Conservation (phyloP, 2,329 filamentous ascomycete genomes). For the Penicillium sumatraense region DNA sequence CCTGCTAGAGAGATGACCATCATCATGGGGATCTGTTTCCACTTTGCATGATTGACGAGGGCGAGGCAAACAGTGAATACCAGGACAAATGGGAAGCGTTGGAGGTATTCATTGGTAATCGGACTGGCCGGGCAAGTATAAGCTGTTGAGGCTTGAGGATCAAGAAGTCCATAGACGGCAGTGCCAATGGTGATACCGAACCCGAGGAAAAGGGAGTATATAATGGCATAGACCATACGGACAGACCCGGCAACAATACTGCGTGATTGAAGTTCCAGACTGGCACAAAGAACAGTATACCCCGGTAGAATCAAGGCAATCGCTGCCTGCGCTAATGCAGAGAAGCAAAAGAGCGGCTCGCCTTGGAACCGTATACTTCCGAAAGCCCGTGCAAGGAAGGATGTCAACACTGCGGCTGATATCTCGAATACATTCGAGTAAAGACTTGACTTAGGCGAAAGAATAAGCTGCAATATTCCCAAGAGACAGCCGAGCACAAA, state of each 20-base stretch:
- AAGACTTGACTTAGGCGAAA: slow-evolving; percentile 74
- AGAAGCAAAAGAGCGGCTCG: slow-evolving; percentile 67
- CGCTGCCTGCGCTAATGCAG: slow-evolving; percentile 71
- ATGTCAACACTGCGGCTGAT: slow-evolving; percentile 66
- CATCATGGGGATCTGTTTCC: slow-evolving; percentile 78
- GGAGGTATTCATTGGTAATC: slow-evolving; percentile 49
- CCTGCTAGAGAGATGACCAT: slow-evolving; percentile 72
- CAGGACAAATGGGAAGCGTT: slow-evolving; percentile 74
- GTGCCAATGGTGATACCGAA: slow-evolving; percentile 73
- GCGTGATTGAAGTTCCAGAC: slow-evolving; percentile 70
- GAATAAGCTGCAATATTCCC: slow-evolving; percentile 73
- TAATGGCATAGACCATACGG: slow-evolving; percentile 74
- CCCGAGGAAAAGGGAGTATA: slow-evolving; percentile 73
- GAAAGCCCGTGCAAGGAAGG: slow-evolving; percentile 70
- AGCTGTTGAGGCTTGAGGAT: slow-evolving; percentile 56
- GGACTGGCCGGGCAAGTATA: slow-evolving; percentile 55
- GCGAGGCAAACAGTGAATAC: slow-evolving; percentile 74
- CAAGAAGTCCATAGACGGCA: slow-evolving; percentile 66
- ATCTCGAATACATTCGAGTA: slow-evolving; percentile 69
- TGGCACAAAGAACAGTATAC: slow-evolving; percentile 64
- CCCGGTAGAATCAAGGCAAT: slow-evolving; percentile 76
- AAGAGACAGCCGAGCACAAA: slow-evolving; percentile 77
- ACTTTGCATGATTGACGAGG: slow-evolving; percentile 81
- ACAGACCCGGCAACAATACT: slow-evolving; percentile 73
- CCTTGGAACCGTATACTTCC: slow-evolving; percentile 60